Base-by-base conservation (phyloP, 2,329 filamentous ascomycete genomes). In the Emydomyces testavorans region DNA sequence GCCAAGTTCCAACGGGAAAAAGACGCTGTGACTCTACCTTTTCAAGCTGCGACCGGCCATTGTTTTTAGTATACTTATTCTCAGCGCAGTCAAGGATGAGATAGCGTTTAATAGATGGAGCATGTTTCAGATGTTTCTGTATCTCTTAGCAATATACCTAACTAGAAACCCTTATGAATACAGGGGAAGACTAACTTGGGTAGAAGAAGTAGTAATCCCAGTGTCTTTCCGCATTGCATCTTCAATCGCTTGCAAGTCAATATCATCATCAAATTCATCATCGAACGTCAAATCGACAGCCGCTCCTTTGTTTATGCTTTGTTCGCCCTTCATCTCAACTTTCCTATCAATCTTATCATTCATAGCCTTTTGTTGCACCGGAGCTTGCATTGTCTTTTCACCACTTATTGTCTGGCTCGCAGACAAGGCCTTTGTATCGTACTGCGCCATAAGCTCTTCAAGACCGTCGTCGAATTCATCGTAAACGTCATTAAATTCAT, bases 51-150 rank as follows among this genome's bases (percentile, higher is more conserved):
- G 69, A 65, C 54, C 76, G 72, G 37, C 82, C 80, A 54, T 73
- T 75, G 18, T 76, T 71, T 63, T 82, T 78, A 50, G 71, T 69
- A 64, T 85, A 94, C 38, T 80, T 74, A 56, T 77, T 77, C 52
- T 85, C 77, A 51, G 83, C 69, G 55, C 89, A 78, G 60, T 82
- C 79, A 55, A 81, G 83, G 57, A 95, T 77, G 53, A 89, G 72
- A 68, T 94, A 94, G 56, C 90, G 82, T 66, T 94, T 87, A 60
- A 94, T 93, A 40, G 82, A 78, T 69, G 79, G 63, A 50, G 64
- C 82, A 57, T 75, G 70, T 63, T 81, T 83, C 62, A 74, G 70
- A 62, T 71, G 76, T 67, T 75, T 83, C 77, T 72, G 32, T 32
- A 39, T 71, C 67, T 62, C 61, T 89, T 81, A 88, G 84, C 70